Conservation (phyloP, 768 basidiomycete species). For the Paxillus involutus region DNA sequence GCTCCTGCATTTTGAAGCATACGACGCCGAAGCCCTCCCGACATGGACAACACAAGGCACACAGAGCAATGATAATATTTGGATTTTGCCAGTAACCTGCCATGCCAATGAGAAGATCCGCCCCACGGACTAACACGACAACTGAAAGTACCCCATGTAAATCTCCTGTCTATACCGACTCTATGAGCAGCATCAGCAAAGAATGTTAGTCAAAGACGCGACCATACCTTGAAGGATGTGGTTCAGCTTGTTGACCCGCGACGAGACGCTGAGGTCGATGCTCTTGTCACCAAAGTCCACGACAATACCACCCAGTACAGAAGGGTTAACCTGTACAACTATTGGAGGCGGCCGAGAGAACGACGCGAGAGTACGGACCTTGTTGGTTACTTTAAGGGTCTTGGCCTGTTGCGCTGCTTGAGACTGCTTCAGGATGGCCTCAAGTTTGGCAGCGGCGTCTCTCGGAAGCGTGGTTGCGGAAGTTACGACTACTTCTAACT, state of each 20-base stretch:
- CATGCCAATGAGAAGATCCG: neutral
- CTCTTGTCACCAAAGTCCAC: constrained; percentile 99
- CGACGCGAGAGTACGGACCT: constrained; percentile 49
- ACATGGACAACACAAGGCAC: neutral
- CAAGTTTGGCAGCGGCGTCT: constrained; percentile 75
- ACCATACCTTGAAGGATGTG: constrained; percentile 76
- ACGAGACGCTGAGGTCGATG: constrained; percentile 92
- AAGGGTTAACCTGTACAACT: constrained; percentile 74
- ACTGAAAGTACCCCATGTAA: neutral
- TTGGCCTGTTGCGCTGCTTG: constrained; percentile 87
- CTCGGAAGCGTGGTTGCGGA: constrained; percentile 79
- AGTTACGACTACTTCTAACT: constrained; percentile 90
- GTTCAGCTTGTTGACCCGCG: constrained; percentile 95
- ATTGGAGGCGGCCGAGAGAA: constrained; percentile 1
- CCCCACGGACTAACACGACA: neutral
- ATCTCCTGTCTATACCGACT: constrained; percentile 21
- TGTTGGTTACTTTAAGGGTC: constrained; percentile 86
- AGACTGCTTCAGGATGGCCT: constrained; percentile 82
- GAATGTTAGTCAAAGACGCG: neutral
- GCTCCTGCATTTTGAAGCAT: neutral
- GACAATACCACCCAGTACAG: constrained; percentile 88
- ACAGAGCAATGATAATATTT: neutral
- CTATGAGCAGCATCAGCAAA: constrained; percentile 18
- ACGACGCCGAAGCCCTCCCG: neutral
- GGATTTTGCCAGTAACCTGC: neutral